Evolutionary conservation across 345 rosid species (phyloP).

Genomic region (Linum tenue): DNA sequence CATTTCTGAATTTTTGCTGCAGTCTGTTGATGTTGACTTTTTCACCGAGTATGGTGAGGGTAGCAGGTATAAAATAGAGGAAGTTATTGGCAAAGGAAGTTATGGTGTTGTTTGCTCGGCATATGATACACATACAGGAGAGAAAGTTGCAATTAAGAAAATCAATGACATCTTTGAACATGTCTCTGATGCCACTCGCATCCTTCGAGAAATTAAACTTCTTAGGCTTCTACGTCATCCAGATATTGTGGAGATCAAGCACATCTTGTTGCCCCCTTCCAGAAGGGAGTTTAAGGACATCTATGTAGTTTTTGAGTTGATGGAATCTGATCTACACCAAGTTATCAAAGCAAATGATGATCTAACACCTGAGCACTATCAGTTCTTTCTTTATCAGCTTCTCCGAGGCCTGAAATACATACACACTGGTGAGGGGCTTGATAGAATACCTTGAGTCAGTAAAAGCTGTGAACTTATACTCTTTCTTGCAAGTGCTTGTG

Average conservation of each 20-base stretch:
- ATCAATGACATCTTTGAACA: conserved; percentile 7
- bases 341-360: conserved; percentile 8
- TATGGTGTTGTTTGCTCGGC: conserved; percentile 4
- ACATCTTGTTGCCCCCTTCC: conserved; percentile 4
- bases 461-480: background rate
- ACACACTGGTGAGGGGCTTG: background rate
- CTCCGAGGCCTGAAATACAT: conserved; percentile 5
- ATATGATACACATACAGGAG: conserved; percentile 3
- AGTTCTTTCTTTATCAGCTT: background rate
- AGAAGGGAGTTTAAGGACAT: conserved; percentile 5
- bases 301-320: conserved; percentile 5
- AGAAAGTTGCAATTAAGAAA: conserved; percentile 3
- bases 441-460: background rate
- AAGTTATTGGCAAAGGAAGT: conserved; percentile 9
- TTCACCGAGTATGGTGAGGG: conserved; percentile 6
- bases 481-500: background rate
- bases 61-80: background rate
- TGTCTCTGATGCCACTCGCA: conserved; percentile 8
- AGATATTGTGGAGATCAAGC: conserved; percentile 8
- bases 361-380: conserved; percentile 5
- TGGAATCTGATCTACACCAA: conserved; percentile 9
- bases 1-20: background rate
- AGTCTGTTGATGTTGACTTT: conserved; percentile 4
- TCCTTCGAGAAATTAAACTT: conserved; percentile 7
- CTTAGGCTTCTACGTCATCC: conserved; percentile 6